These are phyloP conservation scores for Arabidopsis arenosa DNA, from an alignment of 345 rosid genomes.

Conservation along the genomic window DNA sequence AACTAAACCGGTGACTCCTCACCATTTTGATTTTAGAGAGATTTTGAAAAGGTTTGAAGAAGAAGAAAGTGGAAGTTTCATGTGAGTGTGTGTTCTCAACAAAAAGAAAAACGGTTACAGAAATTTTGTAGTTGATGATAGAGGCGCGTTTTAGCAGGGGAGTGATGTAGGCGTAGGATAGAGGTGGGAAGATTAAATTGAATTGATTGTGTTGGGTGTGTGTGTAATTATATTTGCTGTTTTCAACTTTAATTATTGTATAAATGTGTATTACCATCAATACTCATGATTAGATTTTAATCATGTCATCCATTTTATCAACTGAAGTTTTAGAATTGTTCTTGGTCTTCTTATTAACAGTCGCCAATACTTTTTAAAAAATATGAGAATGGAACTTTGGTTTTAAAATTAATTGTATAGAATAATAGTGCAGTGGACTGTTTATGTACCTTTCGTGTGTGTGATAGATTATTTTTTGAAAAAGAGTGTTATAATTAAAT, in stretches of 20 bases:
- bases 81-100: conserved; percentile 25
- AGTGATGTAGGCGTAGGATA: conserved; percentile 15
- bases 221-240: background rate
- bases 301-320: conserved; percentile 38
- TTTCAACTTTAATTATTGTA: conserved; percentile 31
- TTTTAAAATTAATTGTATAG: no score
- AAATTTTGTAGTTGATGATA: conserved; percentile 1
- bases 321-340: conserved; percentile 11
- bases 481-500: background rate
- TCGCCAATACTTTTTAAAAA: background rate
- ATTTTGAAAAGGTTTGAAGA: conserved; percentile 27
- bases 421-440: background rate
- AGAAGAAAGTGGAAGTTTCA: conserved; percentile 38
- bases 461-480: background rate
- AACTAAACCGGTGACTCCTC: conserved; percentile 42
- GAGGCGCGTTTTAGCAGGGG: conserved; percentile 32
- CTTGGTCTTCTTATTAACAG: conserved; percentile 3
- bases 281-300: conserved; percentile 30
- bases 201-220: conserved; percentile 10
- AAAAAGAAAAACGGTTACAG: conserved; percentile 29
- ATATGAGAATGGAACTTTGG: no score
- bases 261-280: background rate
- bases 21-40: background rate
- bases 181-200: background rate
- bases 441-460: background rate